Percentiles rank a stretch among this genome's conserved stretches.
Conservation (phyloP, 805 yeast species). For the Metschnikowia proteae region DNA sequence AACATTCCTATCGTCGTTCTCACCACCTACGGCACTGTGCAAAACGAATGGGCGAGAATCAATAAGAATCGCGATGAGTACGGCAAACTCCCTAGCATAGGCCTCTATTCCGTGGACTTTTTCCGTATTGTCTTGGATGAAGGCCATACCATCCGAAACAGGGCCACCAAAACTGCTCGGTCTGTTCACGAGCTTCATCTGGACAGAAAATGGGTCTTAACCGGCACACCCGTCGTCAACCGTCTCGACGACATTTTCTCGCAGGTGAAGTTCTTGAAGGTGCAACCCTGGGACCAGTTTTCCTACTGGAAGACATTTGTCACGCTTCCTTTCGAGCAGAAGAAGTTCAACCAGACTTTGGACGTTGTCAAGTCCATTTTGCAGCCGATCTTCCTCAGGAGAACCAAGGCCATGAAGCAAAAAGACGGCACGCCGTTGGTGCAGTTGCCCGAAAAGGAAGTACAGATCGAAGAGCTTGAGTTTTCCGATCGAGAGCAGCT, state of each 20-base stretch:
- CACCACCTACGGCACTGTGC: constrained; percentile 86
- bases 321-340: constrained; percentile 76
- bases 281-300: constrained; percentile 89
- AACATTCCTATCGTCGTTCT: constrained; percentile 65
- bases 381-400: constrained; percentile 75
- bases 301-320: constrained; percentile 86
- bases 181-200: constrained; percentile 67
- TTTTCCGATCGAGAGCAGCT: constrained; percentile 63
- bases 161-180: constrained; percentile 72
- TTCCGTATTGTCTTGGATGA: constrained; percentile 81
- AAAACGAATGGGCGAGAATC: constrained; percentile 63
- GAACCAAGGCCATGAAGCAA: constrained; percentile 83
- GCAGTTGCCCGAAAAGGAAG: constrained; percentile 69
- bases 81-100: constrained; percentile 36
- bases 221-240: constrained; percentile 93
- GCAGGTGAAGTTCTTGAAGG: constrained; percentile 62
- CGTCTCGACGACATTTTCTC: constrained; percentile 83
- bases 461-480: constrained; percentile 61
- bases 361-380: constrained; percentile 80
- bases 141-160: constrained; percentile 83
- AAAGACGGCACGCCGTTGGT: constrained; percentile 71
- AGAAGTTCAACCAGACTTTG: constrained; percentile 66
- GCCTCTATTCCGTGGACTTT: constrained; percentile 69
- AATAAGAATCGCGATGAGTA: constrained; percentile 26
- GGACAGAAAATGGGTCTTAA: constrained; percentile 73